phyloP scores from a whole-genome alignment of 2,329 filamentous ascomycete genomes.

The Zasmidium cellare region DNA sequence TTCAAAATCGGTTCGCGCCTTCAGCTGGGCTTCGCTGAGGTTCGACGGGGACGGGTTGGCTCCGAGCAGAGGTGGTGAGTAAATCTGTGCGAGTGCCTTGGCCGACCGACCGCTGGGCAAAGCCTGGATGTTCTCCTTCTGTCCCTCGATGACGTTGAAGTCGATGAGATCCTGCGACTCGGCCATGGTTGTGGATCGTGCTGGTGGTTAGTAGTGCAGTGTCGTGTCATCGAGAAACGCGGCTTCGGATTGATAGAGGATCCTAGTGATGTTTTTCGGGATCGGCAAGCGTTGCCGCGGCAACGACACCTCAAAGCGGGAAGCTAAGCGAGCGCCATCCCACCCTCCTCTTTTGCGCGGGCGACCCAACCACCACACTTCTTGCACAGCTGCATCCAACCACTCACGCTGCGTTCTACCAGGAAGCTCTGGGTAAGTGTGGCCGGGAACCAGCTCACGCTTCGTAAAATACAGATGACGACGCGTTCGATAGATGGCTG shows the following conservation, averaged over 20 bases:
- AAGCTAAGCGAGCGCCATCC: background rate
- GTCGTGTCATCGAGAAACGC: background rate
- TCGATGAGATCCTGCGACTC: conserved; percentile 50
- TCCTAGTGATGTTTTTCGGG: background rate
- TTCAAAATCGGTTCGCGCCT: conserved; percentile 80
- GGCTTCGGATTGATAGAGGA: background rate
- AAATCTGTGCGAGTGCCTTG: conserved; percentile 79
- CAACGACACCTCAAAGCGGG: background rate
- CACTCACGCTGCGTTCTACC: background rate
- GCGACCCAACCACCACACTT: background rate
- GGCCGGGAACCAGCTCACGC: background rate
- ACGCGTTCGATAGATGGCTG: conserved; percentile 9
- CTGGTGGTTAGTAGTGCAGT: conserved; percentile 3
- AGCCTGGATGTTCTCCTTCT: conserved; percentile 97
- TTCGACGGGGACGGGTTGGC: conserved; percentile 58
- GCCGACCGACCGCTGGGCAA: conserved; percentile 87
- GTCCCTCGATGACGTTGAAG: conserved; percentile 92
- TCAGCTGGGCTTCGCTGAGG: conserved; percentile 75
- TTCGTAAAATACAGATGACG: conserved; percentile 9
- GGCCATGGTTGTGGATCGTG: conserved; percentile 26
- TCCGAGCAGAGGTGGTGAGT: conserved; percentile 56
- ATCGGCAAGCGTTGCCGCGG: background rate
- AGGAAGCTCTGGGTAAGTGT: background rate
- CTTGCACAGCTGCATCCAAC: conserved; percentile 2
- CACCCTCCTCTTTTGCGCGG: background rate